Percentiles rank a stretch among this genome's conserved stretches.
Conservation (phyloP, 2,329 filamentous ascomycete species). For the Hirsutella thompsonii region DNA sequence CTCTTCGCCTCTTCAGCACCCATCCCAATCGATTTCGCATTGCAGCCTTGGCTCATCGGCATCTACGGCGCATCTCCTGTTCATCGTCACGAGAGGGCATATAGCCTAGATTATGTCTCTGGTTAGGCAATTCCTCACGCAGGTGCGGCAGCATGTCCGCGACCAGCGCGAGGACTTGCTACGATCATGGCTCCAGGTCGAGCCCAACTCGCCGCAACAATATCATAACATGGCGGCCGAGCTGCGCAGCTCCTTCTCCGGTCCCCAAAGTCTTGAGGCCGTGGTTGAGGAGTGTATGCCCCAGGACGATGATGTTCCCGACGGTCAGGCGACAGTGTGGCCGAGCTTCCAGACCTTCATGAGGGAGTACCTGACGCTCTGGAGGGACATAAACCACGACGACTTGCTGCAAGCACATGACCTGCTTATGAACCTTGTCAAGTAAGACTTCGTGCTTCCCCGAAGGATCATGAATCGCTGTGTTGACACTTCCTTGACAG, state of each 20-base stretch:
- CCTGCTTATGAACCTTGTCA: constrained; percentile 58
- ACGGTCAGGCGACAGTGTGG: constrained; percentile 58
- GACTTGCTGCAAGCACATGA: constrained; percentile 67
- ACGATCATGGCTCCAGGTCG: constrained; percentile 59
- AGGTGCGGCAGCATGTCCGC: constrained; percentile 44
- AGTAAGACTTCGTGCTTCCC: constrained; percentile 39
- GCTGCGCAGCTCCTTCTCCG: constrained; percentile 43
- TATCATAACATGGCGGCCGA: constrained; percentile 59
- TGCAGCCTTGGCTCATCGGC: not conserved
- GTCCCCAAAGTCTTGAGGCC: constrained; percentile 41
- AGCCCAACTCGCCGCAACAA: constrained; percentile 53
- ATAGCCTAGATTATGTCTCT: constrained; percentile 38
- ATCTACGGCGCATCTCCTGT: too few relatives aligned
- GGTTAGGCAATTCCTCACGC: constrained; percentile 53
- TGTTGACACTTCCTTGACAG: constrained; percentile 25
- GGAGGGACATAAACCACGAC: constrained; percentile 66
- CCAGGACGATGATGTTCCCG: constrained; percentile 43
- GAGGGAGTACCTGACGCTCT: constrained; percentile 67
- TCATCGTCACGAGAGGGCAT: not conserved
- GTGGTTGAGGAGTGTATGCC: constrained; percentile 53
- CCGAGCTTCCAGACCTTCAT: constrained; percentile 67
- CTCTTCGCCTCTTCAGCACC: too few relatives aligned
- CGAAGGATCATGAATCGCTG: too few relatives aligned
- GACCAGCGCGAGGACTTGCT: constrained; percentile 52
- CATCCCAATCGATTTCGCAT: constrained; percentile 27